A percentile compares a stretch with the other conserved stretches of the same genome.
Evolutionary conservation across 352 stramenopile species (phyloP).

Genomic region (Globisporangium rhizosaccharum): DNA sequence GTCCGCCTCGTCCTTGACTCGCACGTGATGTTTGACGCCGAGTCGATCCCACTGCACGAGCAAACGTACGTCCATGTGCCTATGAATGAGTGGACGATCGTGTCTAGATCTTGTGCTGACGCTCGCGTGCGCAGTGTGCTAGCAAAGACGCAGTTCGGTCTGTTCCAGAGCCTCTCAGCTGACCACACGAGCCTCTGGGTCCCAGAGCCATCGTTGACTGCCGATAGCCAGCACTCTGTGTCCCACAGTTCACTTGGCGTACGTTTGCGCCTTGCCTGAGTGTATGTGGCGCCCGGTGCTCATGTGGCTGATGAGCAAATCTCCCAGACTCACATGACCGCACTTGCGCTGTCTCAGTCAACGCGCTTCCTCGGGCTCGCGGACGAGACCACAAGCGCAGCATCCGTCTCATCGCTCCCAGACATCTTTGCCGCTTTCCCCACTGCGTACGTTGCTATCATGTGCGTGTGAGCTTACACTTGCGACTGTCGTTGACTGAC

Average conservation of each 20-base stretch:
- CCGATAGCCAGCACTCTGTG: neutral
- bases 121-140: constrained; percentile 6
- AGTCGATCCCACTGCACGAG: constrained; percentile 28
- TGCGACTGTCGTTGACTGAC: neutral
- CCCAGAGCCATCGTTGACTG: neutral
- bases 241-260: neutral
- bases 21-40: constrained; percentile 24
- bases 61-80: constrained; percentile 20
- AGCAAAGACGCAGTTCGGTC: constrained; percentile 7
- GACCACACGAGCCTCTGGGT: constrained; percentile 9
- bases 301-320: no score
- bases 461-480: neutral
- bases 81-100: neutral
- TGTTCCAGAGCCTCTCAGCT: constrained; percentile 8
- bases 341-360: neutral
- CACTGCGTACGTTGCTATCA: neutral
- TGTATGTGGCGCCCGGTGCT: no score
- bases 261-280: no score
- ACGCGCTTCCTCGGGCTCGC: neutral
- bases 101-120: no score
- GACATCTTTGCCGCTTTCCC: neutral
- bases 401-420: no score
- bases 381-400: neutral
- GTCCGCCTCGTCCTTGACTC: constrained; percentile 33
- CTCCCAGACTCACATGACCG: neutral